Conservation (phyloP, 257 asterid species). For the Osmanthus fragrans region DNA sequence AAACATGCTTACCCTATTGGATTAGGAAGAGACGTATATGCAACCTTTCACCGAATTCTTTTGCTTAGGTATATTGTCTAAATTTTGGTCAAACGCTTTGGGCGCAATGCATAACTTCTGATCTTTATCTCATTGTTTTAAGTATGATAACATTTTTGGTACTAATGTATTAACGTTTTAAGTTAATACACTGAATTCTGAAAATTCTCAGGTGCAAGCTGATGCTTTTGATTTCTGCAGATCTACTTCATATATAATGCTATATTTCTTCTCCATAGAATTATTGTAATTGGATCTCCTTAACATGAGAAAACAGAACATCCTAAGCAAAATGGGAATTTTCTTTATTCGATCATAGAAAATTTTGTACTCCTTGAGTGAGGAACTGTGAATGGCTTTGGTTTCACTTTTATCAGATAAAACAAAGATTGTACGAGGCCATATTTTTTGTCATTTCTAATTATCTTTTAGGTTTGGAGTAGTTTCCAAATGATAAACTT, state of each 20-base stretch:
- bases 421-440: neutral
- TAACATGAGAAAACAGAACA: neutral
- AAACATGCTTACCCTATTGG: slow-evolving; percentile 59
- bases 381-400: neutral
- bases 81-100: neutral
- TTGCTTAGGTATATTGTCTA: slow-evolving; percentile 45
- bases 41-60: slow-evolving; percentile 81
- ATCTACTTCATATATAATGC: neutral
- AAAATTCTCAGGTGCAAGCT: neutral
- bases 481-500: neutral
- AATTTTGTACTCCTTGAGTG: neutral
- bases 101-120: neutral
- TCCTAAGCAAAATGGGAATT: neutral
- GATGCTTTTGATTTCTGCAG: slow-evolving; percentile 1
- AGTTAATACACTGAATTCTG: neutral
- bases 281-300: slow-evolving; percentile 8
- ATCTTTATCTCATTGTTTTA: neutral
- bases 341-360: neutral
- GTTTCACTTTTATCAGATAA: neutral
- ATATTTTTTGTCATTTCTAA: neutral
- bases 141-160: slow-evolving; percentile 1
- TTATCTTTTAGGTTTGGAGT: neutral
- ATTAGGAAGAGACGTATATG: slow-evolving; percentile 59
- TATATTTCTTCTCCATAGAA: neutral
- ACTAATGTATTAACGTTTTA: neutral